Conservation (phyloP, 2,329 filamentous ascomycete genomes). For the Alternaria ventricosa region DNA sequence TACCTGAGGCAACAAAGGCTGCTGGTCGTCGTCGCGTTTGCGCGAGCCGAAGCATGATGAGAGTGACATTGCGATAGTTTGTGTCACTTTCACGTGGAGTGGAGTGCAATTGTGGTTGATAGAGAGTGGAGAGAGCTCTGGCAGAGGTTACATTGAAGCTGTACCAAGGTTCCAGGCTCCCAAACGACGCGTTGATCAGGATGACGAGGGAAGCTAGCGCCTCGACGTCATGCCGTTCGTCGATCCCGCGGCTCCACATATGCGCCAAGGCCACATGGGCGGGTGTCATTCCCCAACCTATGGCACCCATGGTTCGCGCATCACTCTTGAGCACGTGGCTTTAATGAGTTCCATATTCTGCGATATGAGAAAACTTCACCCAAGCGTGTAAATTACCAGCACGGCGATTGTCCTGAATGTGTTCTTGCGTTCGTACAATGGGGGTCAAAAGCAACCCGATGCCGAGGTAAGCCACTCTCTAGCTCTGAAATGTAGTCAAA, state of each 20-base stretch:
- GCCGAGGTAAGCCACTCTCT: not conserved
- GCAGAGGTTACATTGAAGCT: conserved; percentile 3
- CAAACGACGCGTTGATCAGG: conserved; percentile 7
- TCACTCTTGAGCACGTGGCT: not conserved
- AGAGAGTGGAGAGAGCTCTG: not conserved
- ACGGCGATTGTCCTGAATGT: not conserved
- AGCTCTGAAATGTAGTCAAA: not conserved
- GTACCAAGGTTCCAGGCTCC: conserved; percentile 3
- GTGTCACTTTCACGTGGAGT: not conserved
- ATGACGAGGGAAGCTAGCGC: conserved; percentile 13
- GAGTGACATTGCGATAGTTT: conserved; percentile 53
- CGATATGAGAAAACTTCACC: not conserved
- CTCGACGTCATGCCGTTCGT: conserved; percentile 15
- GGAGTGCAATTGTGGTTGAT: conserved; percentile 5
- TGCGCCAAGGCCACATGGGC: conserved; percentile 3
- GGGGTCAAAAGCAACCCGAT: not conserved
- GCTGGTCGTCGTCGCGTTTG: conserved; percentile 66
- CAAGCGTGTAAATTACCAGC: not conserved
- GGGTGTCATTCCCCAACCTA: not conserved
- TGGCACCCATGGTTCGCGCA: not conserved
- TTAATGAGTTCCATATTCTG: not conserved
- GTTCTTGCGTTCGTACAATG: not conserved
- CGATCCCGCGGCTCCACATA: conserved; percentile 14
- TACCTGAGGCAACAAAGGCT: conserved; percentile 74
- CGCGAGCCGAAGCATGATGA: conserved; percentile 68